phyloP scores from a whole-genome alignment of 176 grass and related monocot species.

The Oryza meridionalis region DNA sequence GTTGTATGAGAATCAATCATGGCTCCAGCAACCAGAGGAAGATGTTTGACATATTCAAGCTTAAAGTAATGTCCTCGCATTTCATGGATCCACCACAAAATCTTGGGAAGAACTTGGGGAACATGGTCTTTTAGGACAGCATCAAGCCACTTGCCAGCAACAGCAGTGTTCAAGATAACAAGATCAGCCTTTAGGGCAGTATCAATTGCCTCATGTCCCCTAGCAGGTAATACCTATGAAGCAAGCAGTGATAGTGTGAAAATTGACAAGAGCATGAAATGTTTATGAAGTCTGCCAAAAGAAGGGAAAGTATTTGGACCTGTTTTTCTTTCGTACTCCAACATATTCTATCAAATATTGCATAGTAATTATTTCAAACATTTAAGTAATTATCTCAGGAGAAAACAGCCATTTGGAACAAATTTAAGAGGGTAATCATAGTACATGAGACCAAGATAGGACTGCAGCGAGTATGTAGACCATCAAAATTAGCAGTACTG shows the following conservation, averaged over 20 bases:
- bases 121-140: conserved; percentile 78
- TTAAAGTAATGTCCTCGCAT: conserved; percentile 99
- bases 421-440: no score
- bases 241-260: conserved; percentile 3
- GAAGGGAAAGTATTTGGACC: no score
- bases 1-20: conserved; percentile 97
- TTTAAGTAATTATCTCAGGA: no score
- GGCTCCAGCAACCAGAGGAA: conserved; percentile 80
- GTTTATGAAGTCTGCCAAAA: no score
- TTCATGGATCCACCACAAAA: conserved; percentile 99
- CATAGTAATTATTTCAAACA: no score
- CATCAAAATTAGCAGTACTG: no score
- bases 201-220: conserved; percentile 70
- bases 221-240: conserved; percentile 71
- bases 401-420: no score
- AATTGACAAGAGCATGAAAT: neutral
- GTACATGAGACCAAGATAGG: no score
- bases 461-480: no score
- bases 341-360: no score
- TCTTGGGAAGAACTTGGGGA: conserved; percentile 82
- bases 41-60: conserved; percentile 90
- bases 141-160: conserved; percentile 96
- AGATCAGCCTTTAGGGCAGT: conserved; percentile 81
- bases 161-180: conserved; percentile 91
- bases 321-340: no score